Base-by-base conservation (phyloP, 257 asterid species). In the Nicotiana undulata region DNA sequence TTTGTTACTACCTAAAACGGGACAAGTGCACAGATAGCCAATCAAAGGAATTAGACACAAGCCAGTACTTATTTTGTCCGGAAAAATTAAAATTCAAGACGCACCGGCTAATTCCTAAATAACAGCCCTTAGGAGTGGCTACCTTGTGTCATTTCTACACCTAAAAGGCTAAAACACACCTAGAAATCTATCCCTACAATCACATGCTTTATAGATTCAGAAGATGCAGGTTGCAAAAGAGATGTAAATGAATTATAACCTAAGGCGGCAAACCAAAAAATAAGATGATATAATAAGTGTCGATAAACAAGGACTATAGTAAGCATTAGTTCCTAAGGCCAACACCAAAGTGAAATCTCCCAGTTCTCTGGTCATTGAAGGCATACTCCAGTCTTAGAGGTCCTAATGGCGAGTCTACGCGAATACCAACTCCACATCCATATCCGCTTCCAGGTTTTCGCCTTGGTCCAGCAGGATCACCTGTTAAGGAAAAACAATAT, bases 391-490 rank as follows among this genome's bases (percentile, higher is more conserved):
- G 95, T 84, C 99, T 90, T 51, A 95, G 80, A 12, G 99, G 99
- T 8, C 98, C 99, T 84, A 93, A 83, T 6, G 98, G 99, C 20
- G 99, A 93, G 82, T 89, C 96, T 68, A 96, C 98, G 0, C 98
- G 97, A 72, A 96, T 80, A 63, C 99, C 98, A 2, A 90, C 79
- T 56, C 99, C 99, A 37, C 89, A 92, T 51, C 99, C 97, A 17
- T 96, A 94, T 59, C 98, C 99, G 60, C 98, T 96, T 65, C 99
- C 98, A 13, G 97, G 88, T 88, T 96, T 96, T 72, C 87, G 89
- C 88, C 99, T 91, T 80, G 98, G 95, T 79, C 97, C 99, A 58
- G 97, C 98, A 20, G 98, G 99, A 86, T 96, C 97, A 52, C 99
- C 99, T 95, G 86, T 67, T 26, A 46, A 63, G 53, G 8, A 64